Conservation (phyloP, 805 yeast genomes). For the Lipomyces chichibuensis region DNA sequence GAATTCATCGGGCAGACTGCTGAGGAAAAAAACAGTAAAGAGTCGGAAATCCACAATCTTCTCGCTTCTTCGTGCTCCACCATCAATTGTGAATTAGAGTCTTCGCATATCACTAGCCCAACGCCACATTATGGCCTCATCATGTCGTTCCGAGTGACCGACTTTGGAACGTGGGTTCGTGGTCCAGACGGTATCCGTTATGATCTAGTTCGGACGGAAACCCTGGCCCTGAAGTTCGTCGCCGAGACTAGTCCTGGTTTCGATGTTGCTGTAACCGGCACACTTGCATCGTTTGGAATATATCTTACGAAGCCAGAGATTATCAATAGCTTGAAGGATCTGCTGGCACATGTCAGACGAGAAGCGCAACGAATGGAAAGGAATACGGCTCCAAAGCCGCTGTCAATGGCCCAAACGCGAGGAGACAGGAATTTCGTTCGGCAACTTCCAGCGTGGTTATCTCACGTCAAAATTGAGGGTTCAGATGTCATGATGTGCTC, state of each 20-base stretch:
- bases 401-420: background rate
- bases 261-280: conserved; percentile 28
- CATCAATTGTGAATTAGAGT: conserved; percentile 41
- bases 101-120: conserved; percentile 39
- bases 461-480: conserved; percentile 40
- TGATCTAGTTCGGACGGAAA: conserved; percentile 26
- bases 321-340: conserved; percentile 28
- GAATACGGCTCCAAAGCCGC: background rate
- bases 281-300: conserved; percentile 22
- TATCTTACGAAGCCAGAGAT: conserved; percentile 34
- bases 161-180: conserved; percentile 29
- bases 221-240: conserved; percentile 19
- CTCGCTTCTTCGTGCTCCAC: conserved; percentile 44
- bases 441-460: conserved; percentile 40
- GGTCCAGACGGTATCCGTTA: conserved; percentile 10
- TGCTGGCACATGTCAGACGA: conserved; percentile 22
- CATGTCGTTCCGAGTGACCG: conserved; percentile 38
- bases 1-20: background rate
- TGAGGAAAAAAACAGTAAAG: conserved; percentile 1
- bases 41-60: conserved; percentile 38
- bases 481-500: conserved; percentile 34
- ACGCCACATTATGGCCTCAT: conserved; percentile 37
- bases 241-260: conserved; percentile 33
- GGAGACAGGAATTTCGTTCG: conserved; percentile 15
- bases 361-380: conserved; percentile 19